Conservation (phyloP, 441 rosid species). For the Syzygium syzygioides region DNA sequence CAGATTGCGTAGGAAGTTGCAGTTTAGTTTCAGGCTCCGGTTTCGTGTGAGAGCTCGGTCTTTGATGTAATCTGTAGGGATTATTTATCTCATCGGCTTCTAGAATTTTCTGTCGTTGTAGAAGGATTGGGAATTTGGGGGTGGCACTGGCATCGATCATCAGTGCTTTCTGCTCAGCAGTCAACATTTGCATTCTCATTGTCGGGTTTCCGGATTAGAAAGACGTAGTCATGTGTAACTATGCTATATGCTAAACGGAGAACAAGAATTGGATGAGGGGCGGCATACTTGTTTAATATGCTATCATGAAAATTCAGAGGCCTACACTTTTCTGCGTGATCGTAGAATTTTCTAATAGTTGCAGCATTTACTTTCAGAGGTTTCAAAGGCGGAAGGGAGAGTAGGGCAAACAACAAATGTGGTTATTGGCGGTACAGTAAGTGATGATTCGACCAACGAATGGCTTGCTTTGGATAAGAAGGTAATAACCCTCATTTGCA, state of each 20-base stretch:
- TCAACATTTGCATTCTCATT: not conserved
- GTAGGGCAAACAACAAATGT: constrained; percentile 89
- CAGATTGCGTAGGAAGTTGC: not conserved
- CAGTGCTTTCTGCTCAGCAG: not conserved
- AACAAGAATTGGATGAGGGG: not conserved
- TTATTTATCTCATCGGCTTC: not conserved
- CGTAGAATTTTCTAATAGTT: not conserved
- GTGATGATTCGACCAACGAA: constrained; percentile 79
- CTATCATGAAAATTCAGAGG: not conserved
- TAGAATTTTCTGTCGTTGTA: not conserved
- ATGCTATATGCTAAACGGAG: not conserved
- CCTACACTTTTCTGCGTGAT: not conserved
- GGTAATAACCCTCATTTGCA: constrained; percentile 29
- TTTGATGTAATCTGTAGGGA: not conserved
- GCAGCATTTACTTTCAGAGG: constrained; percentile 41
- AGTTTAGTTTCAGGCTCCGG: not conserved
- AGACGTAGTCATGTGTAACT: not conserved
- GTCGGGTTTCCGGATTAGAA: not conserved
- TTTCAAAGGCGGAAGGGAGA: constrained; percentile 88
- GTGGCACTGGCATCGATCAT: not conserved
- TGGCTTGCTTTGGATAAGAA: constrained; percentile 94
- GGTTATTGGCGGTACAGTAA: constrained; percentile 87
- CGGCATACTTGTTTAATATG: not conserved
- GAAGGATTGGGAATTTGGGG: not conserved
- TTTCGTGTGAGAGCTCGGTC: not conserved